Percentiles rank a stretch among this genome's conserved stretches.
phyloP scores from a whole-genome alignment of 1,139 yeast genomes.

The Spathaspora sp. region DNA sequence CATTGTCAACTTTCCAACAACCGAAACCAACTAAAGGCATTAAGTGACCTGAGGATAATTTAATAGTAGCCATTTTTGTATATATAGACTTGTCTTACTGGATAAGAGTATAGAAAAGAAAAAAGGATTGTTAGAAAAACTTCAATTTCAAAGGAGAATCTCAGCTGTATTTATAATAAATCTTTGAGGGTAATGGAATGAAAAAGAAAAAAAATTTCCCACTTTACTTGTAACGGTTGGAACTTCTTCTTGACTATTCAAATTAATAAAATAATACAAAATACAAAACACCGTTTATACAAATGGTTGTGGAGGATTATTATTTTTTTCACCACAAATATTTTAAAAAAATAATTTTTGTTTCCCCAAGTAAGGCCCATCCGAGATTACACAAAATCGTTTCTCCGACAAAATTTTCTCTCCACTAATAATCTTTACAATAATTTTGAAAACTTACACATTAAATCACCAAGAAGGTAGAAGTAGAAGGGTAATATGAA shows the following conservation, averaged over 20 bases:
- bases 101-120: not conserved
- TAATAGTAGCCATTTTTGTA: slow-evolving; percentile 25
- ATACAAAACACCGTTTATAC: not conserved
- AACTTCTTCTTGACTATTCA: slow-evolving; percentile 1
- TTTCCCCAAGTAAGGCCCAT: slow-evolving; percentile 8
- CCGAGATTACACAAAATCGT: slow-evolving; percentile 4
- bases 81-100: not conserved
- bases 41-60: slow-evolving; percentile 56
- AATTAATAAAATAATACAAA: too few relatives aligned
- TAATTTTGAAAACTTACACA: not conserved
- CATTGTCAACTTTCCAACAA: slow-evolving; percentile 64
- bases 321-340: not conserved
- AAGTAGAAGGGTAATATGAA: not conserved
- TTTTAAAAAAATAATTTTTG: not conserved
- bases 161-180: slow-evolving; percentile 3
- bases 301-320: not conserved
- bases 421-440: not conserved
- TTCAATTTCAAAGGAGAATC: slow-evolving; percentile 1
- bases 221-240: slow-evolving; percentile 1
- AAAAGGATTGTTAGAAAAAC: slow-evolving; percentile 1
- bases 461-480: not conserved
- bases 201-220: not conserved
- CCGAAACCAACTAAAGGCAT: slow-evolving; percentile 70
- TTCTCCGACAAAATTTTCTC: not conserved
- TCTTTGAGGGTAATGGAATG: too few relatives aligned